phyloP scores from a whole-genome alignment of 345 rosid species.

The Gossypium ekmanianum region DNA sequence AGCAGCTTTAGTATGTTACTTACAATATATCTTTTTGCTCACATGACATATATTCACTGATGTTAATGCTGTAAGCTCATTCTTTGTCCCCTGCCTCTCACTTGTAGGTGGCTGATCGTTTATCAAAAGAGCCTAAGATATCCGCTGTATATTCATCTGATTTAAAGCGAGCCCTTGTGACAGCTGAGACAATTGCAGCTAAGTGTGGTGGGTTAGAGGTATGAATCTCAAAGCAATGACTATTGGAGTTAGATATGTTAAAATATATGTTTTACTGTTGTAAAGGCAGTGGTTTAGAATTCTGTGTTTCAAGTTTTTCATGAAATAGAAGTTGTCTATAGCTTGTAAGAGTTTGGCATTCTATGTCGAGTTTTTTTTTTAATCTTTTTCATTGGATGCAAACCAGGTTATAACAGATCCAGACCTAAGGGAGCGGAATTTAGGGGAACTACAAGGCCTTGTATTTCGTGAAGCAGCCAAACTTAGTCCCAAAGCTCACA shows the following conservation, averaged over 20 bases:
- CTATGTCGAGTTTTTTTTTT: not conserved
- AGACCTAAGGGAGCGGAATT: conserved; percentile 65
- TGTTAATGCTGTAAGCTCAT: not conserved
- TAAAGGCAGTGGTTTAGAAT: not conserved
- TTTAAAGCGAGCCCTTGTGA: conserved; percentile 73
- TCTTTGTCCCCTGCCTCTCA: conserved; percentile 1
- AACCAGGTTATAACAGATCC: conserved; percentile 64
- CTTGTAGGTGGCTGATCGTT: conserved; percentile 59
- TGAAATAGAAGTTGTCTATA: not conserved
- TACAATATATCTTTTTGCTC: not conserved
- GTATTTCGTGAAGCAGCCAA: conserved; percentile 49
- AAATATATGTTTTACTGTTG: not conserved
- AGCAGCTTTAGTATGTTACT: conserved; percentile 49
- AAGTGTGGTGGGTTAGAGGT: conserved; percentile 63
- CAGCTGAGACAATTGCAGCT: conserved; percentile 69
- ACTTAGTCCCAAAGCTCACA: conserved; percentile 46
- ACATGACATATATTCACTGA: not conserved
- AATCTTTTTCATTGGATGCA: not conserved
- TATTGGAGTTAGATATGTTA: not conserved
- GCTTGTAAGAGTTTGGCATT: not conserved
- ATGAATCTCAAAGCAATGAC: conserved; percentile 1
- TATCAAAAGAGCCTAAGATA: conserved; percentile 55
- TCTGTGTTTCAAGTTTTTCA: not conserved
- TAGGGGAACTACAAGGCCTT: conserved; percentile 85
- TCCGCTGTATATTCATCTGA: conserved; percentile 76